Conservation (phyloP, 371 early-diverging fungal species). For the Mortierella polycephala region DNA sequence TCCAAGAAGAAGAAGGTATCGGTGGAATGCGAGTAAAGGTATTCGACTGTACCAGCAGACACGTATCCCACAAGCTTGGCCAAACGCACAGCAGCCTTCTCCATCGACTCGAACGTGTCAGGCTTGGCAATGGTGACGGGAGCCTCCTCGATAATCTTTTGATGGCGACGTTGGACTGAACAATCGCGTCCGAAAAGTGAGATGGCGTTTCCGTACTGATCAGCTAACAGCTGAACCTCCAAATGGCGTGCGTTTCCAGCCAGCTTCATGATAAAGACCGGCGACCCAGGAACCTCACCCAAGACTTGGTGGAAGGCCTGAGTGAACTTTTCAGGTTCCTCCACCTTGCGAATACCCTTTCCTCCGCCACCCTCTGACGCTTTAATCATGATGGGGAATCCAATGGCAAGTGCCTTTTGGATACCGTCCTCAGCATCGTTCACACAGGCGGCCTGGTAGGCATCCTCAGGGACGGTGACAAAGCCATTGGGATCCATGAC, state of each 20-base stretch:
- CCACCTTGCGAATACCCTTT: slow-evolving; percentile 97
- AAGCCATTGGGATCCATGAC: slow-evolving; percentile 73
- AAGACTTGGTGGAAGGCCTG: slow-evolving; percentile 87
- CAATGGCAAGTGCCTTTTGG: slow-evolving; percentile 85
- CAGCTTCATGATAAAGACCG: slow-evolving; percentile 97
- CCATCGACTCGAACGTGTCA: slow-evolving; percentile 90
- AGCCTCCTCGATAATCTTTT: slow-evolving; percentile 96
- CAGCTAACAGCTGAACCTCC: slow-evolving; percentile 97
- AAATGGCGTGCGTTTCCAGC: slow-evolving; percentile 96
- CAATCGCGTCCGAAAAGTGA: slow-evolving; percentile 99
- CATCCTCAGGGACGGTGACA: slow-evolving; percentile 82
- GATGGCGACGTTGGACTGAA: slow-evolving; percentile 98
- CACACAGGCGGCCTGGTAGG: slow-evolving; percentile 85
- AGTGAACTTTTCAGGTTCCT: slow-evolving; percentile 76
- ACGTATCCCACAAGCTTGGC: slow-evolving; percentile 96
- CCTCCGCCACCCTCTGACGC: slow-evolving; percentile 99
- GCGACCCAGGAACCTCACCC: slow-evolving; percentile 96
- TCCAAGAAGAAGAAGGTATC: slow-evolving; percentile 97
- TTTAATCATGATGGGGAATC: slow-evolving; percentile 99
- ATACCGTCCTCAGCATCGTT: slow-evolving; percentile 82
- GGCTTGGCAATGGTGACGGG: slow-evolving; percentile 93
- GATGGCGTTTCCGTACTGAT: slow-evolving; percentile 97
- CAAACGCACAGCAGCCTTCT: slow-evolving; percentile 94
- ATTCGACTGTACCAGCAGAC: slow-evolving; percentile 98
- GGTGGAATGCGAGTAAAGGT: slow-evolving; percentile 89